Evolutionary conservation across 2,329 filamentous ascomycete genomes (phyloP), one percentile per base, ranked within the genome.

Genomic region (Ceratocystiopsis sp.): DNA sequence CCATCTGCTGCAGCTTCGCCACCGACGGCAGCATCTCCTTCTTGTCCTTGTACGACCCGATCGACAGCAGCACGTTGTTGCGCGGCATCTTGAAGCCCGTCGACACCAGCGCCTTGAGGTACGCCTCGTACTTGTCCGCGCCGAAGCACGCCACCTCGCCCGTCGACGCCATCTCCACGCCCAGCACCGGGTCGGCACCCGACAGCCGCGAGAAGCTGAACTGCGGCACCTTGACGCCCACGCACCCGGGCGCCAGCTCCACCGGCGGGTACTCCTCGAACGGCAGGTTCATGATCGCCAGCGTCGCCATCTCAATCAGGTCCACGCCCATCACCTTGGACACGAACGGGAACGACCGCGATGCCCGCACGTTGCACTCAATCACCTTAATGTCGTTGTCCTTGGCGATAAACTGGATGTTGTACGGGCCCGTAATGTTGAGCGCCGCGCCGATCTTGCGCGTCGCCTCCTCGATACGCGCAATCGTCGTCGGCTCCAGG

Each of bases 361-460:
- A 95, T 15, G 91, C 91, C 49, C 91, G 80, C 47, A 96, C 91
- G 56, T 98, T 98, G 65, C 91, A 96, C 66, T 98, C 91, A 50
- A 98, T 98, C 51, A 98, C 91, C 70, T 96, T 96, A 69, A 98
- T 96, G 52, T 96, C 89, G 59, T 96, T 96, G 61, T 96, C 87
- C 68, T 96, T 96, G 55, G 91, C 91, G 55, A 98, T 98, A 67
- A 98, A 96, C 60, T 98, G 91, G 50, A 98, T 98, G 65, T 98
- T 98, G 73, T 82, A 95, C 18, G 91, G 91, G 41, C 91, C 91
- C 36, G 91, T 96, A 45, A 98, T 81, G 59, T 96, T 95, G 46
- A 96, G 73, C 15, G 91, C 89, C 49, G 82, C 79, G 51, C 82
- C 91, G 53, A 98, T 96, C 73, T 96, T 96, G 52, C 80, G 73